These are phyloP conservation scores for Tylopilus balloui DNA, from an alignment of 768 basidiomycete species.

Conservation along the genomic window DNA sequence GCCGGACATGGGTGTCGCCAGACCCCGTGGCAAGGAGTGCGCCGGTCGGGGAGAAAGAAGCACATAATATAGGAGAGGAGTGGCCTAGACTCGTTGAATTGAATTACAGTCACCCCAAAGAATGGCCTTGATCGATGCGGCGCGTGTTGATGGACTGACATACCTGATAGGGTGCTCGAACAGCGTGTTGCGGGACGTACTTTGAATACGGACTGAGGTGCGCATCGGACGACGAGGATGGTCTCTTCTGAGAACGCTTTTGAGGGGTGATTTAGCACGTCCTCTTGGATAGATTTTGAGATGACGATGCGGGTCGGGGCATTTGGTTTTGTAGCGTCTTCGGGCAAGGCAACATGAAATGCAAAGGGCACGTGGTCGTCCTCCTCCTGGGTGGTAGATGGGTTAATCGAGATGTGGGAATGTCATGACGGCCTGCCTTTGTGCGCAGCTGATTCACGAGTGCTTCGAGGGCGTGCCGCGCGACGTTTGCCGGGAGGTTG, in stretches of 20 bases:
- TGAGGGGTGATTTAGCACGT: conserved; percentile 72
- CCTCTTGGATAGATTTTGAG: conserved; percentile 76
- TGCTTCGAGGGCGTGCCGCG: conserved; percentile 76
- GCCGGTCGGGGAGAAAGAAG: conserved; percentile 93
- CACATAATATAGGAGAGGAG: conserved; percentile 88
- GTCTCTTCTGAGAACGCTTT: conserved; percentile 79
- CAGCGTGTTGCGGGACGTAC: conserved; percentile 93
- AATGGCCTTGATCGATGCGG: conserved; percentile 4
- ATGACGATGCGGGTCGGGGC: conserved; percentile 77
- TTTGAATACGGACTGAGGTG: conserved; percentile 93
- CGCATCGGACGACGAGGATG: conserved; percentile 81
- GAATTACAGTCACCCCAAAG: conserved; percentile 4
- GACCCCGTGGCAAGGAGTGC: conserved; percentile 89
- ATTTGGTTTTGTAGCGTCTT: conserved; percentile 42
- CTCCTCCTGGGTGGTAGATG: conserved; percentile 30
- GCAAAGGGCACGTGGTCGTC: conserved; percentile 92
- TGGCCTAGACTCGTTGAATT: conserved; percentile 54
- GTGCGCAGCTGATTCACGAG: conserved; percentile 85
- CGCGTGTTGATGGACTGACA: conserved; percentile 17
- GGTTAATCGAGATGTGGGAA: conserved; percentile 10
- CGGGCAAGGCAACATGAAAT: conserved; percentile 79
- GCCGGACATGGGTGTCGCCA: conserved; percentile 85
- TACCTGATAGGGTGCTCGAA: conserved; percentile 85
- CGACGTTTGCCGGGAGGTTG: conserved; percentile 83
- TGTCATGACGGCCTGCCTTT: conserved; percentile 45